phyloP scores from a whole-genome alignment of 306 rosid species.

The Myrica gale region DNA sequence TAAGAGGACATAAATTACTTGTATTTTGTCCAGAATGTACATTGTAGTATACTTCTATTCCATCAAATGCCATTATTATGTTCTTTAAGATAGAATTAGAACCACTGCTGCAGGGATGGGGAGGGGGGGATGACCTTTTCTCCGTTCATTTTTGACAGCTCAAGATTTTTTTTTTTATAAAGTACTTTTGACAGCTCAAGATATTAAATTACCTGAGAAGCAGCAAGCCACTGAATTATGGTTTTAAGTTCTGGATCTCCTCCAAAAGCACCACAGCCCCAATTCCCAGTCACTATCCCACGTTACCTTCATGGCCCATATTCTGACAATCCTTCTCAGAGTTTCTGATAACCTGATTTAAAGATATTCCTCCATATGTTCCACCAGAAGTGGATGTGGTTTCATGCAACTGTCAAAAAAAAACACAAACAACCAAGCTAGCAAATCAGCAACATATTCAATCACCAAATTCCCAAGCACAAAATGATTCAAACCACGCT shows the following conservation, averaged over 20 bases:
- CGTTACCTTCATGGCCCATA: slow-evolving; percentile 29
- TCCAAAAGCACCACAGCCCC: slow-evolving; percentile 98
- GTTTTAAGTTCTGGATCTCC: slow-evolving; percentile 93
- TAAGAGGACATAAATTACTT: background rate
- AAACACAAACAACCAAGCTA: slow-evolving; percentile 12
- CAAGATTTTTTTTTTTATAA: too few species aligned
- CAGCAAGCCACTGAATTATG: slow-evolving; percentile 92
- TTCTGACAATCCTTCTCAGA: slow-evolving; percentile 30
- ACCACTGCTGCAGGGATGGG: too few species aligned
- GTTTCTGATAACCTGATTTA: slow-evolving; percentile 25
- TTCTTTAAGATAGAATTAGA: background rate
- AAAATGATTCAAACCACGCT: background rate
- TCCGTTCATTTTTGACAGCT: background rate
- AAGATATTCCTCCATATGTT: slow-evolving; percentile 28
- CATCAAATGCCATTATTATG: background rate
- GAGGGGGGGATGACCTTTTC: background rate
- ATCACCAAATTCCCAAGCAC: slow-evolving; percentile 11
- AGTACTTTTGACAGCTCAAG: slow-evolving; percentile 19
- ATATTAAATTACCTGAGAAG: slow-evolving; percentile 73
- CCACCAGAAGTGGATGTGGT: slow-evolving; percentile 36
- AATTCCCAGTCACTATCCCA: slow-evolving; percentile 92
- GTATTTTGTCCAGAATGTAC: background rate
- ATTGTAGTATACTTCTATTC: background rate
- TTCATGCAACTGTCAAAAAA: slow-evolving; percentile 38
- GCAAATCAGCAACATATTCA: slow-evolving; percentile 9